Evolutionary conservation across 2,329 filamentous ascomycete genomes (phyloP).

Genomic region (Emergomyces orientalis): DNA sequence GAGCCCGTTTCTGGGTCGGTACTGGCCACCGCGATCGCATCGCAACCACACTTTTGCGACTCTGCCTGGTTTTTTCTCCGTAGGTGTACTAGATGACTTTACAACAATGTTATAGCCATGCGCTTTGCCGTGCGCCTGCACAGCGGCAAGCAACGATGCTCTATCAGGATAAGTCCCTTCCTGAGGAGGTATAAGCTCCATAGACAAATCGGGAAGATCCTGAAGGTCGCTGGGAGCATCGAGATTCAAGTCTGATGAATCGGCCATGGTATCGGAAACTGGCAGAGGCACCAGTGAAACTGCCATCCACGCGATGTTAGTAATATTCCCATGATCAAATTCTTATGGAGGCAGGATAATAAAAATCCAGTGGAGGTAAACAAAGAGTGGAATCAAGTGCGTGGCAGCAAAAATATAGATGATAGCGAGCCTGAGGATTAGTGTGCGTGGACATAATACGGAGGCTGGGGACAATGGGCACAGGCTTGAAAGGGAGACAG

Average conservation of each 20-base stretch:
- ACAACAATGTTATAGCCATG: conserved; percentile 39
- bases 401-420: conserved; percentile 30
- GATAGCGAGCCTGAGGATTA: conserved; percentile 15
- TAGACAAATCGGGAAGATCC: conserved; percentile 36
- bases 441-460: conserved; percentile 33
- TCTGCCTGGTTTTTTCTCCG: conserved; percentile 37
- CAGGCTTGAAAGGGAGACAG: background rate
- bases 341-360: background rate
- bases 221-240: conserved; percentile 39
- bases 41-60: conserved; percentile 38
- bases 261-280: conserved; percentile 26
- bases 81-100: conserved; percentile 39
- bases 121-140: conserved; percentile 35
- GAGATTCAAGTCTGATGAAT: conserved; percentile 35
- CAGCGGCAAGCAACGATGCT: conserved; percentile 30
- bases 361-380: conserved; percentile 3
- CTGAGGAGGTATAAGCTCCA: conserved; percentile 35
- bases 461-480: conserved; percentile 5
- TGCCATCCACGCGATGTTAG: conserved; percentile 5
- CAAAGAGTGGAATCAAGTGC: conserved; percentile 25
- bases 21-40: conserved; percentile 38
- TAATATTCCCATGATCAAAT: background rate
- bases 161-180: conserved; percentile 39
- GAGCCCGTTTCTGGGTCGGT: conserved; percentile 37
- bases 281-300: conserved; percentile 1